Conservation (phyloP, 1,284 basidiomycete genomes). For the Rhodotorula sp. region DNA sequence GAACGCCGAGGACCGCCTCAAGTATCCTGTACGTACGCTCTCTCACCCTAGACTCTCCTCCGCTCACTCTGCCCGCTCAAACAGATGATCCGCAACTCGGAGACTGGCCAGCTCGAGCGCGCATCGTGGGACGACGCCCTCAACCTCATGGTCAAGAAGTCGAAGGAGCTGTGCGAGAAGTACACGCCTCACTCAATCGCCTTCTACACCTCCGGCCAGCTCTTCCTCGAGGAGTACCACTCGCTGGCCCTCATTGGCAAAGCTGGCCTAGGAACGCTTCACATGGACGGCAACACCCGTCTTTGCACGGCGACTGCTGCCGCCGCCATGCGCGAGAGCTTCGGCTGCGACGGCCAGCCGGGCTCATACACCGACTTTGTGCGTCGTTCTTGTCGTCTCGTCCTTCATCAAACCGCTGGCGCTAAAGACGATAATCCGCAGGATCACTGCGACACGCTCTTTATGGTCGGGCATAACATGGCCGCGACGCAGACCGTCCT, state of each 20-base stretch:
- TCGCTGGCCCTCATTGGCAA: constrained; percentile 18
- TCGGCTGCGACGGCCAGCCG: constrained; percentile 16
- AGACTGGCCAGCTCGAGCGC: constrained; percentile 18
- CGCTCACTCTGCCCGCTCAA: no score
- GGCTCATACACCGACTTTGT: constrained; percentile 18
- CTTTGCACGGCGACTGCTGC: constrained; percentile 16
- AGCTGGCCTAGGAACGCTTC: constrained; percentile 10
- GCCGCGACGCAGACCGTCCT: constrained; percentile 22
- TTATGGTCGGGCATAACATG: constrained; percentile 22
- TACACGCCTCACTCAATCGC: constrained; percentile 21
- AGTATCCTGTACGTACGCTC: constrained; percentile 1
- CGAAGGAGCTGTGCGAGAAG: constrained; percentile 13
- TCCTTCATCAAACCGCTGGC: background rate
- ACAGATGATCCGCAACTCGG: constrained; percentile 5
- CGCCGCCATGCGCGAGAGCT: constrained; percentile 14
- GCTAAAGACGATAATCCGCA: background rate
- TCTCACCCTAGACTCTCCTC: no score
- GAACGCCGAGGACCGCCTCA: constrained; percentile 12
- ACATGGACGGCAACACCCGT: constrained; percentile 24
- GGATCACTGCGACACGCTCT: constrained; percentile 18
- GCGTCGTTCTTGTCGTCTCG: background rate
- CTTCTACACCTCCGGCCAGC: constrained; percentile 18
- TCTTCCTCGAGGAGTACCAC: constrained; percentile 20
- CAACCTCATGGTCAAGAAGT: constrained; percentile 11
- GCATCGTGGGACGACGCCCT: constrained; percentile 16